phyloP scores from a whole-genome alignment of 2,329 filamentous ascomycete genomes.

The Fusarium lateritium region DNA sequence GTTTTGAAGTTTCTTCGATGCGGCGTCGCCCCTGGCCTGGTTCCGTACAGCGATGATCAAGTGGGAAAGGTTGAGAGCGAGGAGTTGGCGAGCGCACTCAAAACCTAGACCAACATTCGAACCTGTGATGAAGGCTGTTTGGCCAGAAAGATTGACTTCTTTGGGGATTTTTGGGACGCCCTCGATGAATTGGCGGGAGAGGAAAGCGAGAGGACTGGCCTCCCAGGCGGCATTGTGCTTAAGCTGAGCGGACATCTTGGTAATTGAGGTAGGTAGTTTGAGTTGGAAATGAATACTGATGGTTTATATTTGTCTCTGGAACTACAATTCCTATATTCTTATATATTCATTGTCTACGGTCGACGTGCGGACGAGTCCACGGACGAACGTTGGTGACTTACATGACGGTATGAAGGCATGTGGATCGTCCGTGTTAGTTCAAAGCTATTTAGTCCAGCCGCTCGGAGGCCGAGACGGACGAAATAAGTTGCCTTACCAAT shows the following conservation, averaged over 20 bases:
- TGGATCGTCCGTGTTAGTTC: not conserved
- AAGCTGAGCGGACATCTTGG: conserved; percentile 41
- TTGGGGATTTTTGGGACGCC: conserved; percentile 45
- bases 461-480: conserved; percentile 44
- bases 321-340: conserved; percentile 2
- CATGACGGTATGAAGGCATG: not conserved
- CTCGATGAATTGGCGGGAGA: conserved; percentile 47
- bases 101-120: conserved; percentile 65
- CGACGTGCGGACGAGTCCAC: conserved; percentile 28
- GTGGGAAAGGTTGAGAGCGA: conserved; percentile 56
- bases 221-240: conserved; percentile 44
- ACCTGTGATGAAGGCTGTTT: conserved; percentile 65
- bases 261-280: not conserved
- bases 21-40: conserved; percentile 59
- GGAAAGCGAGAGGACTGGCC: conserved; percentile 40
- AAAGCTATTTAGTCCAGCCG: conserved; percentile 12
- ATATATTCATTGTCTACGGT: conserved; percentile 30
- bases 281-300: not conserved
- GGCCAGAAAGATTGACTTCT: conserved; percentile 50
- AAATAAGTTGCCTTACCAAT: conserved; percentile 8
- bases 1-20: conserved; percentile 43
- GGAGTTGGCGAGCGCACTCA: conserved; percentile 61
- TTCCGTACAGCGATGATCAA: conserved; percentile 65
- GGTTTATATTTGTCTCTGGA: not conserved
- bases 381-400: conserved; percentile 8